phyloP scores from a whole-genome alignment of 495 filamentous ascomycete species.

The Tuber microsphaerosporum region DNA sequence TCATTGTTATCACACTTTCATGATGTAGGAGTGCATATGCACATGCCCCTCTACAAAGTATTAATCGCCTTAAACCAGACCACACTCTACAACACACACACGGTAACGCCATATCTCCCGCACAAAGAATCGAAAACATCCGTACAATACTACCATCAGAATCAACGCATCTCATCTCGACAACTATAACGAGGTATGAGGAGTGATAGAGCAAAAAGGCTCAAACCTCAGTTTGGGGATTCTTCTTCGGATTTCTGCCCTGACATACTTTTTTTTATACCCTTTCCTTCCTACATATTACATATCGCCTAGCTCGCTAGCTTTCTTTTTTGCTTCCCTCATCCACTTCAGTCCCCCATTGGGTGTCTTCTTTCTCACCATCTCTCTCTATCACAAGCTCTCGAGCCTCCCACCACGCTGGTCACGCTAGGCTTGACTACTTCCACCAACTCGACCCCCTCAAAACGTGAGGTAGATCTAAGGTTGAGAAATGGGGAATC shows the following conservation, averaged over 20 bases:
- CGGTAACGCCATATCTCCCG: too few species aligned
- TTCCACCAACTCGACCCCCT: not conserved
- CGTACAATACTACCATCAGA: too few species aligned
- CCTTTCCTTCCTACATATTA: not conserved
- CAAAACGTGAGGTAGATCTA: not conserved
- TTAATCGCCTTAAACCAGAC: too few species aligned
- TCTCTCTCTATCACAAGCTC: not conserved
- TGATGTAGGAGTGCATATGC: not conserved
- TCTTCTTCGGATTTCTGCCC: not conserved
- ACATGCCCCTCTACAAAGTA: too few species aligned
- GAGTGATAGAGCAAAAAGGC: not conserved
- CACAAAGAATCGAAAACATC: too few species aligned
- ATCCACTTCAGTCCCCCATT: not conserved
- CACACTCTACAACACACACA: too few species aligned
- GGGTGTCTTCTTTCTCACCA: not conserved
- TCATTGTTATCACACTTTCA: not conserved
- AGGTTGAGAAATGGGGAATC: conserved; percentile 1
- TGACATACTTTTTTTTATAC: not conserved
- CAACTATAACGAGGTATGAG: not conserved
- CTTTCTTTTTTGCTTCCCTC: not conserved
- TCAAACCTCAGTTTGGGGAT: not conserved
- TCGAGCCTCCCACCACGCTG: not conserved
- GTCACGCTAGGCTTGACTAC: not conserved
- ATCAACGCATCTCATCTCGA: not conserved
- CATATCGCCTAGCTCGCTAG: not conserved